A percentile compares a stretch with the other conserved stretches of the same genome.
Conservation (phyloP, 2,329 filamentous ascomycete species). For the Epichloe coenophiala region DNA sequence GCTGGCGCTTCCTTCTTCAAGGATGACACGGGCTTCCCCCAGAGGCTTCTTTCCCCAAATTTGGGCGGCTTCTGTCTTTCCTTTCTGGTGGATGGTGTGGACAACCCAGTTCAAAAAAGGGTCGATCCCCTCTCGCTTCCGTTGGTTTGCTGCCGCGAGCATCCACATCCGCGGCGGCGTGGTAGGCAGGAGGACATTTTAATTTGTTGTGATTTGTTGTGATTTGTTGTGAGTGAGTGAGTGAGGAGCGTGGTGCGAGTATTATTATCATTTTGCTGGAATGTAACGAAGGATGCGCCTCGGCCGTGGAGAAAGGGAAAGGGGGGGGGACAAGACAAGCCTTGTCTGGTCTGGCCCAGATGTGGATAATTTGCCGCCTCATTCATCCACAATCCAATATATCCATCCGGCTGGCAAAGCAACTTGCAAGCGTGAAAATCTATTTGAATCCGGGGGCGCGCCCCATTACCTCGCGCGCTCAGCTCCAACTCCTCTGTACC, state of each 20-base stretch:
- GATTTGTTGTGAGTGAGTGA: background rate
- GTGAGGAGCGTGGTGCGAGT: too few species aligned
- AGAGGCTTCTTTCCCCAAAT: too few species aligned
- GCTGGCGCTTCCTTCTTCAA: too few species aligned
- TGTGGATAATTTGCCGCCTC: conserved; percentile 6
- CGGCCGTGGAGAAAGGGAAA: background rate
- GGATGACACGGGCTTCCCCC: too few species aligned
- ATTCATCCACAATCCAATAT: conserved; percentile 2
- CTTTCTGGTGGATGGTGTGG: background rate
- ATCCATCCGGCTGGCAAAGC: too few species aligned
- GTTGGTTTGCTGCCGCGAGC: background rate
- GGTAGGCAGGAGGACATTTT: background rate
- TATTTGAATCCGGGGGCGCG: too few species aligned
- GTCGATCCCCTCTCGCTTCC: too few species aligned
- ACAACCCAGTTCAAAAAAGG: background rate
- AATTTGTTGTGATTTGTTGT: background rate
- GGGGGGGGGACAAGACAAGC: background rate
- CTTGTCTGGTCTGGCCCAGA: background rate
- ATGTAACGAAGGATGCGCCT: background rate
- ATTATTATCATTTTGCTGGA: background rate
- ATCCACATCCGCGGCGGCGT: background rate
- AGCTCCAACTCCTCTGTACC: too few species aligned
- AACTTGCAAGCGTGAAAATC: too few species aligned
- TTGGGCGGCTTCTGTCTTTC: too few species aligned
- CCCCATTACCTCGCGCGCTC: too few species aligned